Conservation (phyloP, 495 filamentous ascomycete genomes). For the Rhizodiscina lignyota region DNA sequence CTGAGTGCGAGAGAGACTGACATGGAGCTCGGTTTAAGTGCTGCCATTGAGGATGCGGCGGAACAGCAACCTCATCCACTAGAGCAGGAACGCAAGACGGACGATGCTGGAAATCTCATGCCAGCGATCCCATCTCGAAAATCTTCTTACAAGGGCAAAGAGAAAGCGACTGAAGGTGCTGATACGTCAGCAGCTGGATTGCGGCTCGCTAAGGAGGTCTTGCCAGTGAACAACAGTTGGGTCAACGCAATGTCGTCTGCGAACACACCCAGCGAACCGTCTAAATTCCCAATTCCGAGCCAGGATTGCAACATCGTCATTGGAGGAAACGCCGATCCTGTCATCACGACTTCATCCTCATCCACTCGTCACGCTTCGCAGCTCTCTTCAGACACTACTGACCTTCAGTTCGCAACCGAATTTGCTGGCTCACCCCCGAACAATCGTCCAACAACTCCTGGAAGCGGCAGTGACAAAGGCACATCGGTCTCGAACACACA, state of each 20-base stretch:
- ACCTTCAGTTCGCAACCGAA: slow-evolving; percentile 33
- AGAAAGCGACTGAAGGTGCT: slow-evolving; percentile 6
- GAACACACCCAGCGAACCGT: slow-evolving; percentile 12
- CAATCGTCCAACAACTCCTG: slow-evolving; percentile 14
- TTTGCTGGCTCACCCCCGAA: slow-evolving; percentile 24
- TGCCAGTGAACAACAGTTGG: too few relatives aligned
- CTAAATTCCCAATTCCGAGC: slow-evolving; percentile 41
- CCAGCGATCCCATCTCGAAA: neutral
- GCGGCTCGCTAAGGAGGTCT: slow-evolving; percentile 6
- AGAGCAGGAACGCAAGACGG: slow-evolving; percentile 9
- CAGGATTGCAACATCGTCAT: slow-evolving; percentile 41
- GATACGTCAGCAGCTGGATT: too few relatives aligned
- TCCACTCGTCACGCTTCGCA: slow-evolving; percentile 22
- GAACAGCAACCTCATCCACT: too few relatives aligned
- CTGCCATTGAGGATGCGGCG: too few relatives aligned
- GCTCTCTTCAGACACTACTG: slow-evolving; percentile 26
- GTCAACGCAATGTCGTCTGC: too few relatives aligned
- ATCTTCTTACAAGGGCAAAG: slow-evolving; percentile 20
- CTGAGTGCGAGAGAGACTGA: slow-evolving; percentile 34
- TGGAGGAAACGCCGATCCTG: slow-evolving; percentile 30
- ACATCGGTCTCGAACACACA: too few relatives aligned
- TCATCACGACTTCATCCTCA: slow-evolving; percentile 24
- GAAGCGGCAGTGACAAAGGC: slow-evolving; percentile 16
- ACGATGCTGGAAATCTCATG: neutral
- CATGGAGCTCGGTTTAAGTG: slow-evolving; percentile 28